These are phyloP conservation scores for Jasminum sambac DNA, from an alignment of 257 asterid species.

Conservation along the genomic window DNA sequence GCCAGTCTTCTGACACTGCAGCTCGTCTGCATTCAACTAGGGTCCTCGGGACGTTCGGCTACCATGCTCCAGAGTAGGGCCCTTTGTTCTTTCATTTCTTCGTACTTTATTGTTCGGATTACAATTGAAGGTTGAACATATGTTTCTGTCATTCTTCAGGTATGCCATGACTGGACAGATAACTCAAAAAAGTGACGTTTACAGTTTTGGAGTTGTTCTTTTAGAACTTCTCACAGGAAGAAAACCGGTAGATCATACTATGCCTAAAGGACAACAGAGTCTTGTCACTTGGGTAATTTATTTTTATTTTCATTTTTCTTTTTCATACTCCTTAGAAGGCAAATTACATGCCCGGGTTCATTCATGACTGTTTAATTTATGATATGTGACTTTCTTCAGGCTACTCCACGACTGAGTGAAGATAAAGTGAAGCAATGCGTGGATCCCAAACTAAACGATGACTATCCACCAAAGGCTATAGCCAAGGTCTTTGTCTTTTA, in stretches of 20 bases:
- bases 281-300: constrained; percentile 86
- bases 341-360: no score
- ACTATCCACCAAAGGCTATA: constrained; percentile 85
- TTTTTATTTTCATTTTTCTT: neutral
- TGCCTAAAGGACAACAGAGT: constrained; percentile 99
- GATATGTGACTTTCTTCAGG: constrained; percentile 40
- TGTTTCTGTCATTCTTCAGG: constrained; percentile 34
- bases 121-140: neutral
- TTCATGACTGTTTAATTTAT: no score
- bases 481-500: constrained; percentile 79
- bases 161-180: constrained; percentile 98
- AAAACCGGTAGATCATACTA: constrained; percentile 93
- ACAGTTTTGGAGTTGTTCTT: constrained; percentile 92
- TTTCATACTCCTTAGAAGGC: neutral
- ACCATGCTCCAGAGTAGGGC: constrained; percentile 91
- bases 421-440: constrained; percentile 97
- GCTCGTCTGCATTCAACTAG: constrained; percentile 86
- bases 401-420: constrained; percentile 96
- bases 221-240: constrained; percentile 89
- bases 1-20: constrained; percentile 86
- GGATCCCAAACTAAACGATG: constrained; percentile 84
- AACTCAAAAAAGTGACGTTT: constrained; percentile 90
- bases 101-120: no score
- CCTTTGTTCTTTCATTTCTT: neutral
- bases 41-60: constrained; percentile 90